Evolutionary conservation across 306 rosid species (phyloP).

Genomic region (Benincasa hispida): DNA sequence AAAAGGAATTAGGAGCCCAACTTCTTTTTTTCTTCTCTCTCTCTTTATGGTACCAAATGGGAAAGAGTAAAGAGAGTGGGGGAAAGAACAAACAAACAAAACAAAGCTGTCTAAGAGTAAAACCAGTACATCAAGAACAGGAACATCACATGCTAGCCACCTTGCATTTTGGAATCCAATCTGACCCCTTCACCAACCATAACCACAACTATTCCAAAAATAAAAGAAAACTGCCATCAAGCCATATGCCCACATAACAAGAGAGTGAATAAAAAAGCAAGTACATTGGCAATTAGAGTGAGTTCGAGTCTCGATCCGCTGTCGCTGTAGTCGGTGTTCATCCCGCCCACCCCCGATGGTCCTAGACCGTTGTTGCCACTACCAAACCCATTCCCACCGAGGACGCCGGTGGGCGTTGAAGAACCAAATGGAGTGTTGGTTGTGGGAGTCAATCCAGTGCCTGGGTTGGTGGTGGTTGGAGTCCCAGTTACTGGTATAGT

Average conservation of each 20-base stretch:
- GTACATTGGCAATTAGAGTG: neutral
- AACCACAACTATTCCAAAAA: neutral
- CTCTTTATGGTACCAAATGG: slow-evolving; percentile 2
- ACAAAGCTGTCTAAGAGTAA: slow-evolving; percentile 17
- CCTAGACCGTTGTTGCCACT: neutral
- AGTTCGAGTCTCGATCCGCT: neutral
- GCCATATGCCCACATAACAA: neutral
- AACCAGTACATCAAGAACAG: slow-evolving; percentile 5
- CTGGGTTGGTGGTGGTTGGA: slow-evolving; percentile 11
- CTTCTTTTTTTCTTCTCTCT: neutral
- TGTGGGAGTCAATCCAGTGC: neutral
- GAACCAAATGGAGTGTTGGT: slow-evolving; percentile 9
- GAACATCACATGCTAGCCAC: neutral
- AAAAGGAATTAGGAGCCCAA: slow-evolving; percentile 31
- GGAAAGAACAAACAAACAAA: slow-evolving; percentile 12
- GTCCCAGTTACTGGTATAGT: slow-evolving; percentile 2
- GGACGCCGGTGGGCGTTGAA: neutral
- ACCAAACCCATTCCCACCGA: slow-evolving; percentile 1
- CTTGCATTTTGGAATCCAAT: neutral
- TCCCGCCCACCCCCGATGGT: slow-evolving; percentile 8
- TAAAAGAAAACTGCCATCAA: neutral
- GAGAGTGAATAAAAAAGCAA: neutral
- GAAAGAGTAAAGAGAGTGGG: neutral
- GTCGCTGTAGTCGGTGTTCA: neutral
- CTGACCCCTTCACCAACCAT: neutral